Percentiles rank a stretch among this genome's conserved stretches.
Conservation (phyloP, 75 land plant genomes). For the Isoetes taiwanensis region DNA sequence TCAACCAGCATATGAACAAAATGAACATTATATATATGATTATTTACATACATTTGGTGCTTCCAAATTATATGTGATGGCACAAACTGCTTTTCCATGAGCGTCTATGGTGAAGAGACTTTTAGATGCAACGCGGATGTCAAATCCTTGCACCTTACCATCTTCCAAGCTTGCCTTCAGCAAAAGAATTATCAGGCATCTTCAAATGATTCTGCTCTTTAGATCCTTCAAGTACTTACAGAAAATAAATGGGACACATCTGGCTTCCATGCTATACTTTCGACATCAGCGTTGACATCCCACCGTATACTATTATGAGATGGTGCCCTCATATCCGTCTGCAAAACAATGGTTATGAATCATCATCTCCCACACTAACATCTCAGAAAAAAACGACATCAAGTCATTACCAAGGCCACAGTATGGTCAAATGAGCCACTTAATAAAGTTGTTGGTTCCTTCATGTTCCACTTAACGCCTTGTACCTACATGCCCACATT, state of each 20-base stretch:
- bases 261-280: constrained; percentile 91
- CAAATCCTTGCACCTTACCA: constrained; percentile 68
- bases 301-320: constrained; percentile 47
- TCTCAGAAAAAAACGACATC: background rate
- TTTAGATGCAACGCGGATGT: constrained; percentile 52
- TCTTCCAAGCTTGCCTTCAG: constrained; percentile 83
- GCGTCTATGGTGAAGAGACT: no score
- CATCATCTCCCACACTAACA: no score
- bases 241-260: constrained; percentile 61
- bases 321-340: constrained; percentile 65
- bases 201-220: no score
- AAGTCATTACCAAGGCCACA: constrained; percentile 45
- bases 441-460: constrained; percentile 59
- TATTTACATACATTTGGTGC: no score
- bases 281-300: constrained; percentile 79
- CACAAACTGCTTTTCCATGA: no score
- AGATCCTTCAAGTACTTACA: no score
- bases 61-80: no score
- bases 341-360: constrained; percentile 4
- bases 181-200: no score
- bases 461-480: constrained; percentile 75
- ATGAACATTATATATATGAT: no score
- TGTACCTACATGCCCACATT: no score
- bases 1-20: no score
- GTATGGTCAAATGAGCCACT: constrained; percentile 91